These are phyloP conservation scores for Cadophora gregata DNA, from an alignment of 2,329 filamentous ascomycete species.

Conservation along the genomic window DNA sequence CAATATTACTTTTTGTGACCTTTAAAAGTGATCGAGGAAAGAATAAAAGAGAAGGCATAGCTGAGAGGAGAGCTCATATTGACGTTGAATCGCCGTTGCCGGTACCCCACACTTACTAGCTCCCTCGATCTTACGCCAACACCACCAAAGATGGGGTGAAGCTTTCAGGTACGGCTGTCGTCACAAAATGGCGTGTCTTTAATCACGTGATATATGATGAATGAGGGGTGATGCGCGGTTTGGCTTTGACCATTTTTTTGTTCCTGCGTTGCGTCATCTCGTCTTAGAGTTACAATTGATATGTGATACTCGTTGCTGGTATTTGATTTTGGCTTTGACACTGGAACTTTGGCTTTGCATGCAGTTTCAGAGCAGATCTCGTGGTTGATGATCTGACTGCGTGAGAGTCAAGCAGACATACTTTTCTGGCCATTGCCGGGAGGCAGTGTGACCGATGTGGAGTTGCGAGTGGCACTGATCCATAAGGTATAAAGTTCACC, in stretches of 20 bases:
- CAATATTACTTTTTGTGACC: background rate
- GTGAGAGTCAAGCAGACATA: background rate
- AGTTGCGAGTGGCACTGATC: background rate
- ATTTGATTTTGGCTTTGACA: background rate
- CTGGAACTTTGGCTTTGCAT: background rate
- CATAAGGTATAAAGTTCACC: background rate
- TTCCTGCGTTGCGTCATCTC: background rate
- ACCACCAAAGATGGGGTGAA: conserved; percentile 17
- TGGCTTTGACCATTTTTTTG: background rate
- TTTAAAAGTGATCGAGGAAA: background rate
- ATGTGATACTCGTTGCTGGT: background rate
- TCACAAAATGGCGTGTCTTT: too few relatives aligned
- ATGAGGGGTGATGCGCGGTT: background rate
- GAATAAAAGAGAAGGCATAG: background rate
- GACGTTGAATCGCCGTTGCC: background rate
- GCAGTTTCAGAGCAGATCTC: background rate
- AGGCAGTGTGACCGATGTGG: background rate
- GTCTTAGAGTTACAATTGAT: background rate
- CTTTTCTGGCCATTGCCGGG: background rate
- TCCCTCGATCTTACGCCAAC: background rate
- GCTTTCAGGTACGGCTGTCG: too few relatives aligned
- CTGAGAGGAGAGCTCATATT: background rate
- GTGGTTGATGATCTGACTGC: background rate
- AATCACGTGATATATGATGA: too few relatives aligned
- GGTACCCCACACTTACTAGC: conserved; percentile 12